These are phyloP conservation scores for Camellia oleifera DNA, from an alignment of 179 eudicot species.

Conservation along the genomic window DNA sequence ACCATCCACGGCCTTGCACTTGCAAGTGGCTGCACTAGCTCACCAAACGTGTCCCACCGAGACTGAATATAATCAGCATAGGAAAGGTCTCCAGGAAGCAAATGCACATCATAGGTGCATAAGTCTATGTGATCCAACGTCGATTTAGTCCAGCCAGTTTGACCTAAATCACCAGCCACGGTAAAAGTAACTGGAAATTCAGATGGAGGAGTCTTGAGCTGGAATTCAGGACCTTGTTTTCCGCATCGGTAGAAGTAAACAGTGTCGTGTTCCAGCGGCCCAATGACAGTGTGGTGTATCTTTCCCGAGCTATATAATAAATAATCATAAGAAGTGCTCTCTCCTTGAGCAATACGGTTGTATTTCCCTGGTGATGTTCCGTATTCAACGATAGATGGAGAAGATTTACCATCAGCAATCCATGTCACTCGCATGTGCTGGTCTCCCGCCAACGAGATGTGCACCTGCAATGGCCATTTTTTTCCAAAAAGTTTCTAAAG, in stretches of 20 bases:
- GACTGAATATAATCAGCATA: conserved; percentile 82
- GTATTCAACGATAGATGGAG: conserved; percentile 79
- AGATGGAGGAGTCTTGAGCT: conserved; percentile 84
- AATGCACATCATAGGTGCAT: conserved; percentile 81
- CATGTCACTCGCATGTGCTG: conserved; percentile 81
- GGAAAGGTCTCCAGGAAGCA: conserved; percentile 94
- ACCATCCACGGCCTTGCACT: conserved; percentile 99
- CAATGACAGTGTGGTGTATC: conserved; percentile 91
- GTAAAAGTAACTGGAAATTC: conserved; percentile 81
- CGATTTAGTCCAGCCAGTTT: conserved; percentile 95
- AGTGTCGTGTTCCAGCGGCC: conserved; percentile 67
- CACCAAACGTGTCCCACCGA: conserved; percentile 90
- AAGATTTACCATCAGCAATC: conserved; percentile 65
- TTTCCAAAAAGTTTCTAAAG: no score
- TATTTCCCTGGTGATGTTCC: conserved; percentile 80
- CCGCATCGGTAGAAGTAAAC: conserved; percentile 85
- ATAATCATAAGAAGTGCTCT: conserved; percentile 68
- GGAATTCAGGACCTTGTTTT: conserved; percentile 73
- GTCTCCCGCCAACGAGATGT: conserved; percentile 79
- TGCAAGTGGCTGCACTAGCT: conserved; percentile 87
- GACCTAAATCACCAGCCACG: conserved; percentile 95
- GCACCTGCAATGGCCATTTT: conserved; percentile 56
- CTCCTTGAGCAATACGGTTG: conserved; percentile 56
- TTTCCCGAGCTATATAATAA: conserved; percentile 70
- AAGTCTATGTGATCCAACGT: conserved; percentile 78